Conservation (phyloP, 345 rosid genomes). For the Xanthoceras sorbifolium region DNA sequence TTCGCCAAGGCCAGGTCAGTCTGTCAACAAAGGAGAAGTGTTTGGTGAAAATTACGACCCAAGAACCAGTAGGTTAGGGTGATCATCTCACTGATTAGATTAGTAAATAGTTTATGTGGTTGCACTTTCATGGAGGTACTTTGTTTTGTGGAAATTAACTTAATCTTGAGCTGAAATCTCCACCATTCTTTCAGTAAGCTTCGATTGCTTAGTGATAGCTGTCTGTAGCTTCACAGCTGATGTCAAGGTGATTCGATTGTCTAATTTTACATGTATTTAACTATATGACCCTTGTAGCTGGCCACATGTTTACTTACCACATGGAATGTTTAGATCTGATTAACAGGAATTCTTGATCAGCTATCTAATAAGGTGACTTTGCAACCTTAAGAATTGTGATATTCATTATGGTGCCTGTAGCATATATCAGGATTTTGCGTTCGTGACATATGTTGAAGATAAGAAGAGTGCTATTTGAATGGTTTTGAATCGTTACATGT, state of each 20-base stretch:
- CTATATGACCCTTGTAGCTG: not conserved
- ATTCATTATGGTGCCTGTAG: not conserved
- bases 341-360: not conserved
- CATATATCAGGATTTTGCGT: not conserved
- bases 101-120: not conserved
- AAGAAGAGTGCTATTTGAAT: too few relatives aligned
- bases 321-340: not conserved
- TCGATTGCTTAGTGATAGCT: not conserved
- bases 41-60: not conserved
- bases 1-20: conserved; percentile 95
- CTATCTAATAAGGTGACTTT: not conserved
- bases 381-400: not conserved
- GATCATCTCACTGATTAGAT: not conserved
- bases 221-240: not conserved
- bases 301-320: not conserved
- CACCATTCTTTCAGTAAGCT: not conserved
- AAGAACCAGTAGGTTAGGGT: not conserved
- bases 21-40: not conserved
- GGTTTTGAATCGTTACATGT: too few relatives aligned
- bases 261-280: not conserved
- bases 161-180: not conserved
- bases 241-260: not conserved
- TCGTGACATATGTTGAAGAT: not conserved
- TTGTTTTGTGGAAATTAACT: not conserved
- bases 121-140: not conserved